Conservation (phyloP, 2,329 filamentous ascomycete genomes). For the Colletotrichum karsti region DNA sequence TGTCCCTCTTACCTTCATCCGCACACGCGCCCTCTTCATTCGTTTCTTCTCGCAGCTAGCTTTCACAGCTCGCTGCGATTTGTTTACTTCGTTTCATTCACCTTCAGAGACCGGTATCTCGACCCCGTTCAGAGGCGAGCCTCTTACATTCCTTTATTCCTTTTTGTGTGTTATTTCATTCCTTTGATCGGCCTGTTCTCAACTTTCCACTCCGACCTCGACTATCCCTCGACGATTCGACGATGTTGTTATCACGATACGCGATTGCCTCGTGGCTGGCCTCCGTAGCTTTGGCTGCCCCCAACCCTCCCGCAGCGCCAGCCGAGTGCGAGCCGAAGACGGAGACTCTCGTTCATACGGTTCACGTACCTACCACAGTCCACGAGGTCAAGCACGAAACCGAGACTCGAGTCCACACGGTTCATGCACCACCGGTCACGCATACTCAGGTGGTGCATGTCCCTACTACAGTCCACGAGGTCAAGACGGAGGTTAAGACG, state of each 20-base stretch:
- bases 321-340: conserved; percentile 17
- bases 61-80: background rate
- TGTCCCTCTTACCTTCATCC: conserved; percentile 24
- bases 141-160: conserved; percentile 25
- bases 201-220: background rate
- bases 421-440: no score
- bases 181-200: background rate
- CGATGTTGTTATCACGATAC: conserved; percentile 9
- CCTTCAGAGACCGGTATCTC: conserved; percentile 30
- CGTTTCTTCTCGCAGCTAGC: conserved; percentile 19
- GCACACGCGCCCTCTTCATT: conserved; percentile 8
- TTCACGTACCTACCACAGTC: conserved; percentile 24
- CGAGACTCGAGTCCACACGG: no score
- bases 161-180: conserved; percentile 5
- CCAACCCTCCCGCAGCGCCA: conserved; percentile 12
- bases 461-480: conserved; percentile 6
- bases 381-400: background rate
- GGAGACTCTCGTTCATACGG: conserved; percentile 23
- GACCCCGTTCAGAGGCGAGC: conserved; percentile 27
- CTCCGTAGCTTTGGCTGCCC: conserved; percentile 14
- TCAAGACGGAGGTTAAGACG: conserved; percentile 9
- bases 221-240: background rate
- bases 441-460: no score
- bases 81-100: conserved; percentile 18
- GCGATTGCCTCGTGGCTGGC: conserved; percentile 20